A percentile compares a stretch with the other conserved stretches of the same genome.
Conservation (phyloP, 2,329 filamentous ascomycete genomes). For the Aspergillus tamarii region DNA sequence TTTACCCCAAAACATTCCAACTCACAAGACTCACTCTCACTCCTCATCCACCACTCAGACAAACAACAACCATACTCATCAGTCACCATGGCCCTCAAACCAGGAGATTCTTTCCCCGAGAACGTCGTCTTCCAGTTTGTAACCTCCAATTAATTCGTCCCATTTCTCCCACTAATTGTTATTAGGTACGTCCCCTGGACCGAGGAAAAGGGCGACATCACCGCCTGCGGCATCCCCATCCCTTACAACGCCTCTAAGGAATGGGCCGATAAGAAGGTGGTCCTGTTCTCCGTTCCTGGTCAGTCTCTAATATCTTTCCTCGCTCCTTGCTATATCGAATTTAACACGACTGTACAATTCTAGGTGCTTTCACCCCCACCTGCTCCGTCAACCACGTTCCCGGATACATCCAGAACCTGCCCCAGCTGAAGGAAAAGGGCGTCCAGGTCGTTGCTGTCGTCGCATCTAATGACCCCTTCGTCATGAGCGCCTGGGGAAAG, state of each 20-base stretch:
- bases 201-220: conserved; percentile 69
- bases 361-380: conserved; percentile 79
- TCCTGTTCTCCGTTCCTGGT: conserved; percentile 72
- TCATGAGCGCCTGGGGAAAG: conserved; percentile 88
- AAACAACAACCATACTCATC: not conserved
- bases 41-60: not conserved
- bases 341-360: not conserved
- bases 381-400: conserved; percentile 80
- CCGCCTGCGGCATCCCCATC: conserved; percentile 75
- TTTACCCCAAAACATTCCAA: not conserved
- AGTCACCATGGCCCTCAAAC: conserved; percentile 60
- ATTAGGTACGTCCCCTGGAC: conserved; percentile 75
- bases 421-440: conserved; percentile 73
- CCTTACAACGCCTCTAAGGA: conserved; percentile 79
- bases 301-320: conserved; percentile 18
- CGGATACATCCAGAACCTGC: conserved; percentile 72
- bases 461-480: conserved; percentile 79
- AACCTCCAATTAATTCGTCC: not conserved
- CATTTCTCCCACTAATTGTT: not conserved
- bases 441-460: conserved; percentile 80
- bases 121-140: conserved; percentile 74
- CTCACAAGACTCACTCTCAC: not conserved
- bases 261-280: conserved; percentile 72
- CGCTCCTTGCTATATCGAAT: not conserved
- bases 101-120: conserved; percentile 80